Percentiles rank a stretch among this genome's conserved stretches.
Evolutionary conservation across 106 monocot species (phyloP).

Genomic region (Posidonia australis): DNA sequence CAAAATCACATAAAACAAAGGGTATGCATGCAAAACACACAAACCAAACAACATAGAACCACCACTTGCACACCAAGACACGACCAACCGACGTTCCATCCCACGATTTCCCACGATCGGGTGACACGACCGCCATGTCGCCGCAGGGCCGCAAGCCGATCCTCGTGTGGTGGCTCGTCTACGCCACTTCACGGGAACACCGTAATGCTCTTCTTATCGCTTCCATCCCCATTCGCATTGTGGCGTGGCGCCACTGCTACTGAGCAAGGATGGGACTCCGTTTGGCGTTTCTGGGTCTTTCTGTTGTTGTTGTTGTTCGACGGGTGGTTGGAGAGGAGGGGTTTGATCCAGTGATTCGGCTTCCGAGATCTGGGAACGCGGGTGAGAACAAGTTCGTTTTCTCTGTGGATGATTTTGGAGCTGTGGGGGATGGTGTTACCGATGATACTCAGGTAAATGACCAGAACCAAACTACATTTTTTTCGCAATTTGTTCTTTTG

Average conservation of each 20-base stretch:
- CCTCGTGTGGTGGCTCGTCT: too few relatives aligned
- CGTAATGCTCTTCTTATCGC: too few relatives aligned
- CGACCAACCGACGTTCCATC: too few relatives aligned
- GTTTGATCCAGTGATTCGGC: slow-evolving; percentile 2
- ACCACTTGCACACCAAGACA: too few relatives aligned
- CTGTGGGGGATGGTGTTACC: slow-evolving; percentile 27
- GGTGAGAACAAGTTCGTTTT: background rate
- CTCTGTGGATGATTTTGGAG: slow-evolving; percentile 38
- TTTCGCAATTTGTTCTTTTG: background rate
- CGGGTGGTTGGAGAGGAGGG: background rate
- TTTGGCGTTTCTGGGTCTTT: background rate
- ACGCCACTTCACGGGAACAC: too few relatives aligned
- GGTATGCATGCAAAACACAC: too few relatives aligned
- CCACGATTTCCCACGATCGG: too few relatives aligned
- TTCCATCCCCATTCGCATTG: background rate
- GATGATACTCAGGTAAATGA: slow-evolving; percentile 35
- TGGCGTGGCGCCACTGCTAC: background rate
- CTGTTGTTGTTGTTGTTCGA: background rate
- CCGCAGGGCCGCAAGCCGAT: too few relatives aligned
- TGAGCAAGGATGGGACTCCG: background rate
- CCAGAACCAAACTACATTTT: background rate
- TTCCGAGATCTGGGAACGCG: background rate
- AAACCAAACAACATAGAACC: too few relatives aligned
- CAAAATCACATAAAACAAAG: too few relatives aligned
- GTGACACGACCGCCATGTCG: too few relatives aligned